Base-by-base conservation (phyloP, 805 yeast genomes). In the Starmerella khaoyaiensis region DNA sequence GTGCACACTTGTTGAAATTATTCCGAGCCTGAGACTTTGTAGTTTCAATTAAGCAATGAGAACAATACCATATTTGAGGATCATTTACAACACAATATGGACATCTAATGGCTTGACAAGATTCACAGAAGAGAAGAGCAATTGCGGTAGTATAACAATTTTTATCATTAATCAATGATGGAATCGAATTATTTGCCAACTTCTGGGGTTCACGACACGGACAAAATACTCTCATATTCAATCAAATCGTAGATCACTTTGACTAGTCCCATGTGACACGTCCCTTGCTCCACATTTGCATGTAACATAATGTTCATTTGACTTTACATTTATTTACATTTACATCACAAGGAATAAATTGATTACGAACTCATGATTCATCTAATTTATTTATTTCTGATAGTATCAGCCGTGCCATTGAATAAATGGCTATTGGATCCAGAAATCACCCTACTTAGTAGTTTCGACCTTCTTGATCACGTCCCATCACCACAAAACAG, bases 51-150 rank as follows among this genome's bases (percentile, higher is more conserved):
- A 59, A 39, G 39, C 66, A 62, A 23, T 49, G 36, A 9, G 65
- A 60, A 40, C 66, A 62, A 42, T 37, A 62, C 37, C 54, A 40
- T 21, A 51, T 38, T 5, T 54, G 55, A 4, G 62, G 52, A 32
- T 59, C 64, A 14, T 45, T 48, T 14, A 50, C 54, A 2, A 58
- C 52, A 38, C 67, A 62, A 16, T 49, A 46, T 21, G 51, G 58
- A 45, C 66, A 62, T 14, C 63, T 41, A 11, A 60, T 29, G 8
- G 59, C 44, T 17, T 37, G 46, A 42, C 66, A 62, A n/a, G 39
- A 39, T 19, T 50, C 55, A 41, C 66, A 62, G 41, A 55, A 62
- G 35, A 59, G 60, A 25, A 62, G 50, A 31, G 42, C 35, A 39
- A 51, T 52, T 4, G 56, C 40, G 15, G 48, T 32, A 36, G 51